Base-by-base conservation (phyloP, 2,329 filamentous ascomycete species). In the Neocucurbitaria cava region DNA sequence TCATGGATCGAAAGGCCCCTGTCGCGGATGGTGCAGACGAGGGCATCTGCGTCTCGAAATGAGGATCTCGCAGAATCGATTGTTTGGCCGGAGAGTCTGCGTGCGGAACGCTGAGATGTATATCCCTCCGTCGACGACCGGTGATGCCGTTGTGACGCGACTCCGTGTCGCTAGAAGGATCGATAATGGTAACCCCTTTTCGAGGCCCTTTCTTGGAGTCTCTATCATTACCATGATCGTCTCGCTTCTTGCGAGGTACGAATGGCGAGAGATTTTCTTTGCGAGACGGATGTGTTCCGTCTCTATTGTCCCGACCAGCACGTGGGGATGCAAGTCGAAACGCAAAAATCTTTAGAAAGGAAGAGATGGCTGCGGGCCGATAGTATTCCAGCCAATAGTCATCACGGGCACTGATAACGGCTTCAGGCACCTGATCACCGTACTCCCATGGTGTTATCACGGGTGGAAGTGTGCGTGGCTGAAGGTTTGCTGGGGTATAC, bases 301-400 rank as follows among this genome's bases (percentile, higher is more conserved):
- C 83, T 10, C 90, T 89, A 28, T 93, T 88, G 70, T 93, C 83
- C 6, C 90, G 89, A 35, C 94, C 89, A 71, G 94, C 93, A 56
- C 89, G 90, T 59, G 93, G 86, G 3, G 65, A 68, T 70, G 94
- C 96, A 84, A 98, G 91, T 71, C 91, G 92, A 76, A 90, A 96
- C 0, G 92, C 87, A 71, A 96, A 97, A 73, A 97, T 90, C 72
- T 97, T 99, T 13, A 88, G 85, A 62, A 98, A 92, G 0, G 92
- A 95, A 0, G 95, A 96, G 1, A 98, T 79, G 0, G 90, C 91
- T 7, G 91, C 83, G 0, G 95, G 95, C 13, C 93, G 87, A 72
- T 99, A 99, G 74, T 97, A 98, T 73, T 99, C 95, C 7, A 95
- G 82, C 95, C 95, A 99, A 76, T 96, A 99, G 74, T 98, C 92